These are phyloP conservation scores for Plasmodium vinckei DNA, from an alignment of 169 alveolate genomes.

Conservation along the genomic window DNA sequence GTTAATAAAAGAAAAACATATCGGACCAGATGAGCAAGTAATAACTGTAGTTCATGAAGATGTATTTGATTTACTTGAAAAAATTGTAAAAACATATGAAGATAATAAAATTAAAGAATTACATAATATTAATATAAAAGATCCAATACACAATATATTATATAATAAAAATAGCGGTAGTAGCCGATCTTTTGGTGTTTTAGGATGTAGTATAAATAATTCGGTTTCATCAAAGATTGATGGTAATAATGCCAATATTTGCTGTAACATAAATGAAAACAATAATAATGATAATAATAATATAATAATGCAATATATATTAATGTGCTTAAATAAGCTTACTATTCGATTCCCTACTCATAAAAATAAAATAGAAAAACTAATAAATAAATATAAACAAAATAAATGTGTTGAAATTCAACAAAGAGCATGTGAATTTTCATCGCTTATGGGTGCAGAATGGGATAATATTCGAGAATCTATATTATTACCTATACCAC, in stretches of 20 bases:
- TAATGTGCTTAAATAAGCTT: slow-evolving; percentile 83
- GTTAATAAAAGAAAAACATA: slow-evolving; percentile 65
- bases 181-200: slow-evolving; percentile 1
- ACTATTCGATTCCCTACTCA: slow-evolving; percentile 78
- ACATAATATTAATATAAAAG: slow-evolving; percentile 70
- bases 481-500: slow-evolving; percentile 58
- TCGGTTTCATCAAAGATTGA: not conserved
- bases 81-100: slow-evolving; percentile 66
- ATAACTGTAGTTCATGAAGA: slow-evolving; percentile 70
- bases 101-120: slow-evolving; percentile 38
- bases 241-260: slow-evolving; percentile 47
- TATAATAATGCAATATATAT: slow-evolving; percentile 80
- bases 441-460: slow-evolving; percentile 56
- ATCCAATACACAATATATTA: slow-evolving; percentile 63
- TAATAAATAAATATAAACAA: slow-evolving; percentile 78
- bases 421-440: slow-evolving; percentile 87
- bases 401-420: slow-evolving; percentile 83
- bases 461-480: slow-evolving; percentile 73
- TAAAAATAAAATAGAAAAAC: slow-evolving; percentile 70
- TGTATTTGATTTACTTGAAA: slow-evolving; percentile 66
- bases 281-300: slow-evolving; percentile 38
- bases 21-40: slow-evolving; percentile 75
- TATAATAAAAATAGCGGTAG: slow-evolving; percentile 43
- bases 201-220: slow-evolving; percentile 11
- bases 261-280: slow-evolving; percentile 75